Percentiles rank a stretch among this genome's conserved stretches.
Conservation (phyloP, 352 stramenopile species). For the Globisporangium lucens region DNA sequence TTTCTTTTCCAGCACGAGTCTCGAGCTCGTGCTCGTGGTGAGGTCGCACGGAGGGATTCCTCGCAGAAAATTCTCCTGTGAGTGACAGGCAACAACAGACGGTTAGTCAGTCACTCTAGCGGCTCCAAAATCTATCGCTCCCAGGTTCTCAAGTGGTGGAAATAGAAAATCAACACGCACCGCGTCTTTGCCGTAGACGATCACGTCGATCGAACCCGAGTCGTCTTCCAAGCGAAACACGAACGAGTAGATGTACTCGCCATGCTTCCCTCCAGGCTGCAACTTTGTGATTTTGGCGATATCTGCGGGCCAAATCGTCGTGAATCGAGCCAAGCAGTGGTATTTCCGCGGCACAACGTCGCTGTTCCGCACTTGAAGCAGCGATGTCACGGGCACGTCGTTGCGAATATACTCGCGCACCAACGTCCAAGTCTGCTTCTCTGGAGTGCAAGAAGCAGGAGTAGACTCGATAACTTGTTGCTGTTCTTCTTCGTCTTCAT, state of each 20-base stretch:
- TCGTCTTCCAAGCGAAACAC: slow-evolving; percentile 51
- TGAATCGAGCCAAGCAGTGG: slow-evolving; percentile 49
- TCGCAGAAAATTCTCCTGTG: slow-evolving; percentile 65
- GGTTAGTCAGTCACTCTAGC: neutral
- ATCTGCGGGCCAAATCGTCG: slow-evolving; percentile 43
- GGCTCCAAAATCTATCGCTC: neutral
- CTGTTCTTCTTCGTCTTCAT: neutral
- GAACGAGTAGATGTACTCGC: slow-evolving; percentile 66
- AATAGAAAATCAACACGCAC: slow-evolving; percentile 27
- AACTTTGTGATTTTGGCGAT: slow-evolving; percentile 50
- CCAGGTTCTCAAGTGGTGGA: neutral
- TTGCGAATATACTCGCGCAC: slow-evolving; percentile 46
- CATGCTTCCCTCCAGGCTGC: slow-evolving; percentile 18
- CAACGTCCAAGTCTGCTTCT: slow-evolving; percentile 24
- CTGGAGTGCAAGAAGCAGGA: neutral
- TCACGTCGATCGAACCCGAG: slow-evolving; percentile 50
- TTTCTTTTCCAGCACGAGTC: slow-evolving; percentile 45
- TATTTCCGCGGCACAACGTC: slow-evolving; percentile 55
- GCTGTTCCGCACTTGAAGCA: slow-evolving; percentile 32
- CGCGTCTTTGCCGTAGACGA: slow-evolving; percentile 67
- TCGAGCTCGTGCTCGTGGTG: slow-evolving; percentile 44
- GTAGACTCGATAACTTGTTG: neutral
- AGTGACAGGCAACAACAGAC: slow-evolving; percentile 4
- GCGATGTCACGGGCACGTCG: slow-evolving; percentile 40
- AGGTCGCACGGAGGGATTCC: slow-evolving; percentile 71